Conservation (phyloP, 352 stramenopile genomes). For the Phytophthora boehmeriae region DNA sequence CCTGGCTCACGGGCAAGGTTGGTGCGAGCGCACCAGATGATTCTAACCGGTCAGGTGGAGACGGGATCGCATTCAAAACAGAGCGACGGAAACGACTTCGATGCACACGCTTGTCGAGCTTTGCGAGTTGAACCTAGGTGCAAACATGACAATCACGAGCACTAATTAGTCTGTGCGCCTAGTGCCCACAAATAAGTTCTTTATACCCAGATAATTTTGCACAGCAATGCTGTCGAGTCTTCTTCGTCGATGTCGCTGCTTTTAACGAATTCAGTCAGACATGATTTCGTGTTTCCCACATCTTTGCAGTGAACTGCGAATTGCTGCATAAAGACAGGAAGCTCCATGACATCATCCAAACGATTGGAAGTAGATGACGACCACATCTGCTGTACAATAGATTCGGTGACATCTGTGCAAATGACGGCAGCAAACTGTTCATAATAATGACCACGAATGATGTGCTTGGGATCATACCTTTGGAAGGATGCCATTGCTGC, state of each 20-base stretch:
- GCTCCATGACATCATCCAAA: conserved; percentile 30
- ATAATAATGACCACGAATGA: background rate
- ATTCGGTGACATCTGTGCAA: conserved; percentile 38
- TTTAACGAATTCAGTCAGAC: conserved; percentile 33
- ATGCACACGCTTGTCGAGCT: conserved; percentile 67
- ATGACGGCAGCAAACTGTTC: background rate
- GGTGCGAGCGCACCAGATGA: conserved; percentile 3
- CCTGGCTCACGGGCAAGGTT: background rate
- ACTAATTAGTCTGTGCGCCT: background rate
- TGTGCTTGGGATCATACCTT: conserved; percentile 20
- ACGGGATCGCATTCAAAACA: conserved; percentile 29
- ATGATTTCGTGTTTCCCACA: conserved; percentile 20
- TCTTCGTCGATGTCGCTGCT: conserved; percentile 7
- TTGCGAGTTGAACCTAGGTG: conserved; percentile 44
- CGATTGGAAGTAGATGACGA: conserved; percentile 10
- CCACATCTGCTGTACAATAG: conserved; percentile 43
- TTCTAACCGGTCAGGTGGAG: conserved; percentile 12
- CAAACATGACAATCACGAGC: conserved; percentile 17
- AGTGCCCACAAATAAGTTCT: background rate
- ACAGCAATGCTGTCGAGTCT: conserved; percentile 41
- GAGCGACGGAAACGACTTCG: conserved; percentile 47
- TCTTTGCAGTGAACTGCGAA: conserved; percentile 23
- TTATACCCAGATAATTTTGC: conserved; percentile 55
- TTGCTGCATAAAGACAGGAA: conserved; percentile 41
- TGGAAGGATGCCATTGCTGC: conserved; percentile 35